A percentile compares a stretch with the other conserved stretches of the same genome.
Evolutionary conservation across 2,329 filamentous ascomycete genomes (phyloP).

Genomic region (Epichloe brachyelytri): DNA sequence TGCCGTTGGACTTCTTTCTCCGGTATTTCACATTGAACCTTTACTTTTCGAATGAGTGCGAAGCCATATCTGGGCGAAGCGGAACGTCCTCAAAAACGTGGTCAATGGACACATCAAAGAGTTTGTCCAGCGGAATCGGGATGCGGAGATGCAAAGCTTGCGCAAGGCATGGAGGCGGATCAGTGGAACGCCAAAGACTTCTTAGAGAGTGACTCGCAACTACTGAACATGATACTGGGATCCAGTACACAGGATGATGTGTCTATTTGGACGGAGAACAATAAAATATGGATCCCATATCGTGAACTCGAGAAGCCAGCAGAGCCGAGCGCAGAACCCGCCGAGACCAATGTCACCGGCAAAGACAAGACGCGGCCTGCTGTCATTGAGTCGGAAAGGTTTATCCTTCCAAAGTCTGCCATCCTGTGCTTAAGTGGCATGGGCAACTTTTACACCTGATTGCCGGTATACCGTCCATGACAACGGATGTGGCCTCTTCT

Average conservation of each 20-base stretch:
- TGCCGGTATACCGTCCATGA: slow-evolving; percentile 77
- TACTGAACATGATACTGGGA: slow-evolving; percentile 53
- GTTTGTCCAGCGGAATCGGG: slow-evolving; percentile 60
- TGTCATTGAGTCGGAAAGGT: slow-evolving; percentile 70
- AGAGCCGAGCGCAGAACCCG: slow-evolving; percentile 15
- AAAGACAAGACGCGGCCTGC: slow-evolving; percentile 61
- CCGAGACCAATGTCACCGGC: slow-evolving; percentile 33
- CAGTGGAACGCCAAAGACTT: slow-evolving; percentile 73
- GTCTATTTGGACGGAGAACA: slow-evolving; percentile 49
- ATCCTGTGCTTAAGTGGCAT: slow-evolving; percentile 70
- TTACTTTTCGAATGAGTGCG: slow-evolving; percentile 75
- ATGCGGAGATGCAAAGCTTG: slow-evolving; percentile 61
- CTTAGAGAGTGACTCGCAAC: slow-evolving; percentile 41
- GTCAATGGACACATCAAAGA: slow-evolving; percentile 74
- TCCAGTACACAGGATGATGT: slow-evolving; percentile 65
- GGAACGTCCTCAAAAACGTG: slow-evolving; percentile 64
- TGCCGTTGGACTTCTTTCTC: slow-evolving; percentile 58
- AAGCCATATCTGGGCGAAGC: slow-evolving; percentile 68
- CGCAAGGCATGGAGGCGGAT: slow-evolving; percentile 66
- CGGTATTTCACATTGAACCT: slow-evolving; percentile 74
- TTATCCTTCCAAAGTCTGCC: slow-evolving; percentile 74
- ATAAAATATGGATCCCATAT: slow-evolving; percentile 43
- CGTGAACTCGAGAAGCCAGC: slow-evolving; percentile 24
- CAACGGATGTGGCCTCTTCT: slow-evolving; percentile 64
- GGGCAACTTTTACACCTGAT: slow-evolving; percentile 74